Percentiles rank a stretch among this genome's conserved stretches.
These are phyloP conservation scores for Pythium rishiriense DNA, from an alignment of 352 stramenopile species.

Conservation along the genomic window DNA sequence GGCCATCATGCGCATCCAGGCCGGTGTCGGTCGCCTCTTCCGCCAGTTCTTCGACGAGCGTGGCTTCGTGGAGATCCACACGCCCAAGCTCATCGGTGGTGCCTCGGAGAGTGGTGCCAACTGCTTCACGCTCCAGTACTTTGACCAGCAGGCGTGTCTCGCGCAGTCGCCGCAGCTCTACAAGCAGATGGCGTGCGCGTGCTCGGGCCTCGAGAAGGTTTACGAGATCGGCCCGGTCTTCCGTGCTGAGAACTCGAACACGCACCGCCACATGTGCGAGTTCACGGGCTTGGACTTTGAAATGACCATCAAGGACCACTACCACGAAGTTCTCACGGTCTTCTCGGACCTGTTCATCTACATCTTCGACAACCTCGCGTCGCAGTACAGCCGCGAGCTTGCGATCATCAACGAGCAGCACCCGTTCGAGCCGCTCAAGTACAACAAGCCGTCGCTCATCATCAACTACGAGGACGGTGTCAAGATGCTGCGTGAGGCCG, in stretches of 20 bases:
- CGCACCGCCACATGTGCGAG: slow-evolving; percentile 99
- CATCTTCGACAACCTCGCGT: slow-evolving; percentile 98
- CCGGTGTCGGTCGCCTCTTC: slow-evolving; percentile 96
- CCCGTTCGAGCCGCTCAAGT: slow-evolving; percentile 97
- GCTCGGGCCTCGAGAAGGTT: slow-evolving; percentile 97
- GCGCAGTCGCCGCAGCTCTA: slow-evolving; percentile 98
- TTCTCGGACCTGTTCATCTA: slow-evolving; percentile 99
- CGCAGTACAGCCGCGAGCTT: slow-evolving; percentile 93
- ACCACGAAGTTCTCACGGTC: slow-evolving; percentile 97
- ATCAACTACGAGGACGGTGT: slow-evolving; percentile 95
- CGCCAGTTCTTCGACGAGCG: slow-evolving; percentile 94
- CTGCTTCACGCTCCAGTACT: slow-evolving; percentile 99
- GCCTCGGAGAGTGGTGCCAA: slow-evolving; percentile 97
- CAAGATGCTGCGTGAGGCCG: slow-evolving; percentile 88
- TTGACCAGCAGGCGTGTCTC: slow-evolving; percentile 96
- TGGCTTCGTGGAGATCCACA: slow-evolving; percentile 99
- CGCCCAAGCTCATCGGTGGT: slow-evolving; percentile 97
- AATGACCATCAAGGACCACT: slow-evolving; percentile 99
- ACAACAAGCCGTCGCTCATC: slow-evolving; percentile 92
- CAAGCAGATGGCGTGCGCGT: slow-evolving; percentile 99
- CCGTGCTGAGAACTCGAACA: slow-evolving; percentile 99
- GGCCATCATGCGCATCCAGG: slow-evolving; percentile 98
- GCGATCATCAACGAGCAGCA: slow-evolving; percentile 96
- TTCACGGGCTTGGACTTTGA: slow-evolving; percentile 99
- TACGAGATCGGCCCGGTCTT: slow-evolving; percentile 99